Evolutionary conservation across 2,329 filamentous ascomycete genomes (phyloP).

Genomic region (Coleophoma crateriformis): DNA sequence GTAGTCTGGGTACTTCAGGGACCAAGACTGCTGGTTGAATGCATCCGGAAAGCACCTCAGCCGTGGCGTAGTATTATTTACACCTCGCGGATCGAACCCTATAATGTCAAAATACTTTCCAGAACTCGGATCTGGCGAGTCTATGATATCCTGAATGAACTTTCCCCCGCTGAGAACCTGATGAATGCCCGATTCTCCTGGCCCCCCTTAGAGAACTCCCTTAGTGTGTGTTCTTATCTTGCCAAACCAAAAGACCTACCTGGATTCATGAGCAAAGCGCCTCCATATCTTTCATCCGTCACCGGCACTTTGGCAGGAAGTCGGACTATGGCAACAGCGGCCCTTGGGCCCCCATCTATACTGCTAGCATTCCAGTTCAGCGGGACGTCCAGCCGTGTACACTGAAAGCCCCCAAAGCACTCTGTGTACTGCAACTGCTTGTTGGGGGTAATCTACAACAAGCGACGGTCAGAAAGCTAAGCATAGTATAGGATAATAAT

Average conservation of each 20-base stretch:
- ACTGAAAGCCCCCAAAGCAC: constrained; percentile 32
- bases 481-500: too few relatives aligned
- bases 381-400: constrained; percentile 35
- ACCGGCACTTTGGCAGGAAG: constrained; percentile 30
- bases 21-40: constrained; percentile 5
- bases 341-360: constrained; percentile 13
- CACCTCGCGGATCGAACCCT: constrained; percentile 33
- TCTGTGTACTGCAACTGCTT: neutral
- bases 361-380: constrained; percentile 29
- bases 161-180: constrained; percentile 17
- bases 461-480: too few relatives aligned
- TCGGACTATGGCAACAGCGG: constrained; percentile 32
- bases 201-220: constrained; percentile 21
- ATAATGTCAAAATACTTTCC: constrained; percentile 30
- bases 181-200: constrained; percentile 29
- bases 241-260: constrained; percentile 13
- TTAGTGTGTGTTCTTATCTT: too few relatives aligned
- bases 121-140: constrained; percentile 5
- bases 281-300: constrained; percentile 29
- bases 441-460: neutral
- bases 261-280: constrained; percentile 33
- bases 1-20: constrained; percentile 9
- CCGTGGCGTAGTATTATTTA: constrained; percentile 28
- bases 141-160: constrained; percentile 22
- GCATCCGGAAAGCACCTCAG: constrained; percentile 27